Base-by-base conservation (phyloP, 495 filamentous ascomycete species). In the Hypoxylon intermedium region DNA sequence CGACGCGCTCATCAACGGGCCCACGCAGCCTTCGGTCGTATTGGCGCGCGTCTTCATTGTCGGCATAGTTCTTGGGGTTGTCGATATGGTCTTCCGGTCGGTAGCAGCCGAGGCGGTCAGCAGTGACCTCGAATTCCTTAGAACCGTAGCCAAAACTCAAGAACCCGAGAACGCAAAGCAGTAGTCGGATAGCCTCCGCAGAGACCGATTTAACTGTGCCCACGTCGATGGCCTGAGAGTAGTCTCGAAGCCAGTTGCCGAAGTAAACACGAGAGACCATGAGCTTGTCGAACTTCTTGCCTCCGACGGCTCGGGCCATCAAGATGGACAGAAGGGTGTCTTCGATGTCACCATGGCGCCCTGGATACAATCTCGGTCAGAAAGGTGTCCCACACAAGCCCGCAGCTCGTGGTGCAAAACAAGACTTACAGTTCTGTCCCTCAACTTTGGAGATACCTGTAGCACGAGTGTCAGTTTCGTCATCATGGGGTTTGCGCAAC, bases 321-420 rank as follows among this genome's bases (percentile, higher is more conserved):
- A 87, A 69, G 21, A 96, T 75, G 41, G 77, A 83, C 53, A 96
- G 83, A 15, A 96, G 82, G 24, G 88, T 84, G 79, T 97, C 92
- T 82, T 96, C 92, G 68, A 97, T 94, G 73, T 98, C 93, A 55
- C 92, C 92, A 86, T 97, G 92, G 41, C 92, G 91, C 90, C 90
- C 79, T 83, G 50, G 5, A 43, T 26, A 31, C 13, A 21, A 11
- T n/a, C 12, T 33, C 49, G 5, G 21, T 67, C 56, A 70, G 67
- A 48, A n/a, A n/a, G n/a, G n/a, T n/a, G n/a, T n/a, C n/a, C n/a
- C n/a, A n/a, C n/a, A n/a, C n/a, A n/a, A n/a, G n/a, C n/a, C n/a
- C n/a, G n/a, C n/a, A n/a, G n/a, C n/a, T n/a, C 7, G 24, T 38
- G n/a, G 15, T 15, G 33, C 12, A 28, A 18, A 50, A 15, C 26